Base-by-base conservation (phyloP, 2,329 filamentous ascomycete genomes). In the Mycosphaerella arachidis region DNA sequence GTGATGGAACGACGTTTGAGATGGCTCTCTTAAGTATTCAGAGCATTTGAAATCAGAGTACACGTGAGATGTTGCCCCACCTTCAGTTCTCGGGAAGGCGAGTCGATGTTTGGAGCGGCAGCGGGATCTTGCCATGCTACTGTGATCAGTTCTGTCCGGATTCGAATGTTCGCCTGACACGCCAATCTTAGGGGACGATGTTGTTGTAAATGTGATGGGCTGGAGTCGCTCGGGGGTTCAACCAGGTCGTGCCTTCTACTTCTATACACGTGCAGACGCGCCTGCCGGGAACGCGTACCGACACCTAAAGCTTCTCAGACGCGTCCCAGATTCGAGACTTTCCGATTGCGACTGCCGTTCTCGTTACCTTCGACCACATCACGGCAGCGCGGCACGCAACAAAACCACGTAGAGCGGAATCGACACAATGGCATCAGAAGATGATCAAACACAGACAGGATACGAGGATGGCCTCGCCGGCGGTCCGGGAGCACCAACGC, bases 401-500 rank as follows among this genome's bases (percentile, higher is more conserved):
- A 43, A 3, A 4, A 18, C 8, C 7, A 9, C 13, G 8, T 43
- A 13, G n/a, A 43, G 1, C 13, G 37, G 40, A 9, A 53, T 24
- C 53, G 10, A 40, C 48, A 63, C 40, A 12, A 82, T 82, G 80
- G 80, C 75, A 63, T 72, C 73, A 61, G 79, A 83, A 65, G 81
- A 83, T 53, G 83, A 85, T 65, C 84, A 88, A 63, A 85, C 86
- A 40, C 90, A 95, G 66, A 87, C 88, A 62, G 83, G 83, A 59
- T 84, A 86, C 68, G 92, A 94, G 59, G 91, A 96, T 61, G 82
- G 83, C 68, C 84, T 86, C 63, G 83, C 86, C 71, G 86, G 88
- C 58, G 92, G 90, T 10, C 93, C 93, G 59, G 94, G 94, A 65
- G 94, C 94, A n/a, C 94, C 94, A 2, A 96, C 92, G 58, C 92